A percentile compares a stretch with the other conserved stretches of the same genome.
Evolutionary conservation across 805 yeast species (phyloP).

Genomic region (Metschnikowia shivogae): DNA sequence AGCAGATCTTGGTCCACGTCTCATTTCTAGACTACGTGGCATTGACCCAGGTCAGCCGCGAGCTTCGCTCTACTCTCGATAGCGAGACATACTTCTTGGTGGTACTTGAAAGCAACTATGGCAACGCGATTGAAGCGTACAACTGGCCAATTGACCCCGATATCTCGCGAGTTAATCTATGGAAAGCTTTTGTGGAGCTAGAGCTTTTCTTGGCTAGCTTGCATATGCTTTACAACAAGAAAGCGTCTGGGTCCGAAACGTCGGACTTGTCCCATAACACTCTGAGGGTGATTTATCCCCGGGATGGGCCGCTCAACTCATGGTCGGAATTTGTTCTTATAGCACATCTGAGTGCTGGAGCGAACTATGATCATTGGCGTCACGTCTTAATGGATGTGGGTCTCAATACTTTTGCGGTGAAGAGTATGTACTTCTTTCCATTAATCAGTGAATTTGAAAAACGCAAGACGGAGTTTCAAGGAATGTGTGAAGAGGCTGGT

Average conservation of each 20-base stretch:
- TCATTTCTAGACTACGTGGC: constrained; percentile 14
- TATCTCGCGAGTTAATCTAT: neutral
- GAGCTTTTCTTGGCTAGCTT: neutral
- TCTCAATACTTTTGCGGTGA: constrained; percentile 3
- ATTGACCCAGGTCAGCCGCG: constrained; percentile 9
- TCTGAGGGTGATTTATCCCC: too few species aligned
- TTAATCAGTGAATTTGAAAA: neutral
- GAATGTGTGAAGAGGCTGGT: neutral
- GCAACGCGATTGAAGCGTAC: constrained; percentile 4
- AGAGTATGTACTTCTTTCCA: constrained; percentile 5
- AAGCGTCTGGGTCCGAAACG: too few species aligned
- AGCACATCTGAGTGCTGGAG: neutral
- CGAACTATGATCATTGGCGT: neutral
- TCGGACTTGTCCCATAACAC: too few species aligned
- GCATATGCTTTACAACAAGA: neutral
- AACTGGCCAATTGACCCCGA: constrained; percentile 7
- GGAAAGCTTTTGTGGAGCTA: neutral
- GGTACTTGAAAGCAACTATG: constrained; percentile 9
- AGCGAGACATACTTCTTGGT: constrained; percentile 4
- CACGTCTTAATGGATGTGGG: neutral
- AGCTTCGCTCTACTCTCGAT: constrained; percentile 9
- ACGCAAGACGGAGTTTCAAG: neutral
- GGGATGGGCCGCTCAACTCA: neutral
- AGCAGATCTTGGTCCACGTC: constrained; percentile 8
- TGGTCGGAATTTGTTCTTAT: neutral